Base-by-base conservation (phyloP, 768 basidiomycete species). In the Calocybe indica region DNA sequence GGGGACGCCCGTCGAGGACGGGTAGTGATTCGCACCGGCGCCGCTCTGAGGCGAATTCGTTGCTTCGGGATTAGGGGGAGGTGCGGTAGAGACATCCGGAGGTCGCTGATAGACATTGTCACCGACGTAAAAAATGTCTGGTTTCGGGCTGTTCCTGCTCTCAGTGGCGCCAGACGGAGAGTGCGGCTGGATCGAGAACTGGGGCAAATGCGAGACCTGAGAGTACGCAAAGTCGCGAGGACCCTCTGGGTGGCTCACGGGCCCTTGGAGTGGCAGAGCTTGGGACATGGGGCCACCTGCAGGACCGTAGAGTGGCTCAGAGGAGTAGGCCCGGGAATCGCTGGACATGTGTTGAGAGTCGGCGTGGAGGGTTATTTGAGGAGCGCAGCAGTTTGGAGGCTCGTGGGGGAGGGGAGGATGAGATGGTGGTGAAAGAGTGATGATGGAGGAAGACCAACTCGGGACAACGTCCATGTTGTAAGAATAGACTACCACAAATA, bases 11-110 rank as follows among this genome's bases (percentile, higher is more conserved):
- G 65, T 68, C 33, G 75, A 72, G 5, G 76, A 74, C 1, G 76
- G 76, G 56, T 78, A 78, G 60, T 78, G 75, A 58, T 78, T 79
- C 49, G 73, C 72, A 48, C 74, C 75, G n/a, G 74, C 68, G 37
- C 74, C 76, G 42, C 67, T 63, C 13, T 59, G 59, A 53, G 47
- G 52, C 42, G 54, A 44, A 36, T 46, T 54, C 43, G 60, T 54
- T 31, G 42, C 9, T 32, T 69, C 73, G 47, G 67, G 47, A 36
- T 58, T 57, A 10, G 69, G 64, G 28, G 72, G 59, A 13, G 68
- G 55, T 32, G 69, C 56, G 29, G 58, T 41, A n/a, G 63, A 55
- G 12, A 43, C 35, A 7, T n/a, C 22, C 5, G 22, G 42, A 31
- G 28, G 28, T 22, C 22, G 22, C 22, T 22, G 22, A 22, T 22